These are phyloP conservation scores for Penicillium mononematosum DNA, from an alignment of 495 filamentous ascomycete genomes.

Conservation along the genomic window DNA sequence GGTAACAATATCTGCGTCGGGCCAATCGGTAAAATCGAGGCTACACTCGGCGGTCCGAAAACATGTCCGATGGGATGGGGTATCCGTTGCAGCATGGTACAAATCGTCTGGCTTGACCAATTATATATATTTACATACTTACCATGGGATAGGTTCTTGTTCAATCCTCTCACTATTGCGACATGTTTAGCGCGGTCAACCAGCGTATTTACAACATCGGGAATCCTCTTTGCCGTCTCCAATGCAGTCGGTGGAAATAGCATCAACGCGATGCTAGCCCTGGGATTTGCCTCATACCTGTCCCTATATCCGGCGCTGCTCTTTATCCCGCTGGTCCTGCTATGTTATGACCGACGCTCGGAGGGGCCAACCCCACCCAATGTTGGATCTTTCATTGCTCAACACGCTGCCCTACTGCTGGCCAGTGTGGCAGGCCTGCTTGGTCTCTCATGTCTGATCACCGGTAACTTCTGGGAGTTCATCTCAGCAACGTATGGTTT, in stretches of 20 bases:
- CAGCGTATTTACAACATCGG: conserved; percentile 84
- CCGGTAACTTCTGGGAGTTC: conserved; percentile 79
- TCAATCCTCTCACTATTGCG: conserved; percentile 93
- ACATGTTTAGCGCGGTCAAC: conserved; percentile 92
- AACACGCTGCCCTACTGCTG: conserved; percentile 47
- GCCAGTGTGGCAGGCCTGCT: conserved; percentile 58
- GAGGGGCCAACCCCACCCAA: conserved; percentile 25
- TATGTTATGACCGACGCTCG: conserved; percentile 70
- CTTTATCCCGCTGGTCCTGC: conserved; percentile 75
- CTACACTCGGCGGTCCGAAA: conserved; percentile 76
- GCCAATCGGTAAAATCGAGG: conserved; percentile 67
- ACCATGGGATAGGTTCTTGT: conserved; percentile 64
- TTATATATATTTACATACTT: conserved; percentile 7
- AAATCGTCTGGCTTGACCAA: not conserved
- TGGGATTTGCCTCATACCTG: conserved; percentile 84
- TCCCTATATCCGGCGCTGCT: conserved; percentile 88
- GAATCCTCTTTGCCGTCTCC: conserved; percentile 79
- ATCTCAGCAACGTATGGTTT: conserved; percentile 86
- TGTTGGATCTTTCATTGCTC: conserved; percentile 48
- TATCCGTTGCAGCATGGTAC: conserved; percentile 79
- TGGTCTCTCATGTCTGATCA: conserved; percentile 69
- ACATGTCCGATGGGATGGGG: conserved; percentile 71
- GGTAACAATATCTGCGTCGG: conserved; percentile 77
- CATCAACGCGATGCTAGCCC: conserved; percentile 76
- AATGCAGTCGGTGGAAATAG: conserved; percentile 75